Evolutionary conservation across 2,329 filamentous ascomycete species (phyloP).

Genomic region (Chrysoporthe cubensis): DNA sequence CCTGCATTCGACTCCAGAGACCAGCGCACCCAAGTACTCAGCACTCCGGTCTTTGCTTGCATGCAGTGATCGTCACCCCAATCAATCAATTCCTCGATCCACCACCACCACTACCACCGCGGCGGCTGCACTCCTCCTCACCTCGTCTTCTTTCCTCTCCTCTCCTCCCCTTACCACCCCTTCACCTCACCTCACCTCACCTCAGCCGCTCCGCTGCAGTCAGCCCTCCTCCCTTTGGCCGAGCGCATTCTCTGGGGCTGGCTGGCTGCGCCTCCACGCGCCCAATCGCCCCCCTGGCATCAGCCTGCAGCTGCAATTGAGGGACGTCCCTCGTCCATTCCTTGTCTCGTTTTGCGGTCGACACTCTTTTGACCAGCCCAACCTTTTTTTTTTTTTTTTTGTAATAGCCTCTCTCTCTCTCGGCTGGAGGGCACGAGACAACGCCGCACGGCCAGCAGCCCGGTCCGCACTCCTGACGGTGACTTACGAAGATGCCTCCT

Average conservation of each 20-base stretch:
- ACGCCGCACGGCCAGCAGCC: no score
- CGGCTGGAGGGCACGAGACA: background rate
- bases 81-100: background rate
- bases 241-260: constrained; percentile 17
- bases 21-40: background rate
- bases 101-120: background rate
- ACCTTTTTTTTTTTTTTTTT: background rate
- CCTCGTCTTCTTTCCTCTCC: background rate
- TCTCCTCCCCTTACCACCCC: background rate
- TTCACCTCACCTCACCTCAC: constrained; percentile 1
- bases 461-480: background rate
- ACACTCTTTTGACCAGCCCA: constrained; percentile 8
- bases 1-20: constrained; percentile 1
- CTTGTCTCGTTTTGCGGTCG: constrained; percentile 13
- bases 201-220: constrained; percentile 14
- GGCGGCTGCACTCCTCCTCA: no score
- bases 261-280: background rate
- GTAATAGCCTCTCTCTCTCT: constrained; percentile 7
- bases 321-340: constrained; percentile 23
- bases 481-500: constrained; percentile 42
- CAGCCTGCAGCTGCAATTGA: constrained; percentile 25
- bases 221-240: constrained; percentile 18
- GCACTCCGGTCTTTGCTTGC: no score
- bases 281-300: background rate
- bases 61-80: no score